Evolutionary conservation across 2,329 filamentous ascomycete genomes (phyloP).

Genomic region (Onygenales sp.): DNA sequence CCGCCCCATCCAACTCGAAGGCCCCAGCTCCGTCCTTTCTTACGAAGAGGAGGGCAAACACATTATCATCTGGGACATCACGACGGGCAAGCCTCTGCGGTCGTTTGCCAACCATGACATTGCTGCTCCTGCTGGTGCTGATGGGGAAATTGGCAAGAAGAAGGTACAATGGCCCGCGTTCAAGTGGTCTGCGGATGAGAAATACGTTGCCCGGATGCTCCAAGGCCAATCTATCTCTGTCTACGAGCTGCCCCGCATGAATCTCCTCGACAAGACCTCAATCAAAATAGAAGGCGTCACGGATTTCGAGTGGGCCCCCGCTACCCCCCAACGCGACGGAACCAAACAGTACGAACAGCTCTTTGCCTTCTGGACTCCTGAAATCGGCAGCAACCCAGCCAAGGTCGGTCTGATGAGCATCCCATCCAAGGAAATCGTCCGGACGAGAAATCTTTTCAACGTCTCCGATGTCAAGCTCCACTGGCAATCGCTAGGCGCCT

Average conservation of each 20-base stretch:
- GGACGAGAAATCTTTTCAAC: constrained; percentile 94
- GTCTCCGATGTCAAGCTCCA: constrained; percentile 96
- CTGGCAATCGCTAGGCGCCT: constrained; percentile 92
- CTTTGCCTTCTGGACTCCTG: constrained; percentile 97
- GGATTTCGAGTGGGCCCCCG: constrained; percentile 97
- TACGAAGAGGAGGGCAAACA: constrained; percentile 97
- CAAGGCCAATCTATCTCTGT: constrained; percentile 83
- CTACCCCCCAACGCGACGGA: constrained; percentile 69
- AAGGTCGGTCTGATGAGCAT: constrained; percentile 96
- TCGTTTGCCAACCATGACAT: constrained; percentile 89
- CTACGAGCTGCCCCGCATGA: constrained; percentile 84
- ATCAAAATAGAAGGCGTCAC: constrained; percentile 95
- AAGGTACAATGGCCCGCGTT: constrained; percentile 98
- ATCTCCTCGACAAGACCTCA: constrained; percentile 76
- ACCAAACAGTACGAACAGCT: constrained; percentile 91
- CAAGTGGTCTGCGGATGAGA: constrained; percentile 98
- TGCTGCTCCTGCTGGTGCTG: constrained; percentile 47
- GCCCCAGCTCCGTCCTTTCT: constrained; percentile 72
- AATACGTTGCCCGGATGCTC: constrained; percentile 87
- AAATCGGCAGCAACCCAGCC: constrained; percentile 94
- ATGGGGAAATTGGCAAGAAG: constrained; percentile 64
- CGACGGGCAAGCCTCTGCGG: constrained; percentile 76
- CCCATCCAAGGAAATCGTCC: constrained; percentile 86
- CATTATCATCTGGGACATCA: constrained; percentile 97
- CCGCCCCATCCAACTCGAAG: constrained; percentile 82